These are phyloP conservation scores for Epichloe sp. DNA, from an alignment of 2,329 filamentous ascomycete genomes.

Conservation along the genomic window DNA sequence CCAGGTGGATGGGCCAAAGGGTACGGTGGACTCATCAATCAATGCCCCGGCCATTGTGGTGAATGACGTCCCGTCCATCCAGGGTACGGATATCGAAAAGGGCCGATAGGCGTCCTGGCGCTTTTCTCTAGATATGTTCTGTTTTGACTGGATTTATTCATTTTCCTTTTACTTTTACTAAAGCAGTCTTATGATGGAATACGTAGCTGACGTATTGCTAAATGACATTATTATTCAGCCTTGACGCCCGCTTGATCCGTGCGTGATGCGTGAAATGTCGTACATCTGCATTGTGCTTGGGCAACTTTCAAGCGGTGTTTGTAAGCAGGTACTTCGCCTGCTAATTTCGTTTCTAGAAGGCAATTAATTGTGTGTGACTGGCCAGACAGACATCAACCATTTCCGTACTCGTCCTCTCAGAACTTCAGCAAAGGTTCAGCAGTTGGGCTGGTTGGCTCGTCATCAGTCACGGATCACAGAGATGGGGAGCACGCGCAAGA, in stretches of 20 bases:
- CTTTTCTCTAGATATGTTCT: background rate
- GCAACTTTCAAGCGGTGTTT: too few relatives aligned
- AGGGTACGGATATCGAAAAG: background rate
- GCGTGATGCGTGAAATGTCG: background rate
- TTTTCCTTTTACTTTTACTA: background rate
- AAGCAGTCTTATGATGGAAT: background rate
- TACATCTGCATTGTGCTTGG: too few relatives aligned
- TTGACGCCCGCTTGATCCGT: background rate
- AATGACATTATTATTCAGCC: background rate
- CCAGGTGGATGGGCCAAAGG: background rate
- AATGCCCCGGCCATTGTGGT: slow-evolving; percentile 1
- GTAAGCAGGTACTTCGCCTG: too few relatives aligned
- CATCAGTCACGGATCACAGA: too few relatives aligned
- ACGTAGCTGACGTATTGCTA: background rate
- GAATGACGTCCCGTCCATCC: background rate
- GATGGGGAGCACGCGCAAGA: too few relatives aligned
- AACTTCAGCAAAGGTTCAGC: too few relatives aligned
- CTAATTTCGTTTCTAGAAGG: too few relatives aligned
- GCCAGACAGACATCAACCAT: too few relatives aligned
- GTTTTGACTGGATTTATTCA: background rate
- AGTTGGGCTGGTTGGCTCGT: too few relatives aligned
- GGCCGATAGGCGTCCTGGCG: background rate
- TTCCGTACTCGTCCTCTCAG: too few relatives aligned
- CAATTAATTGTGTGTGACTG: too few relatives aligned
- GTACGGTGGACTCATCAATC: too few relatives aligned